These are phyloP conservation scores for Morella rubra DNA, from an alignment of 306 rosid genomes.

Conservation along the genomic window DNA sequence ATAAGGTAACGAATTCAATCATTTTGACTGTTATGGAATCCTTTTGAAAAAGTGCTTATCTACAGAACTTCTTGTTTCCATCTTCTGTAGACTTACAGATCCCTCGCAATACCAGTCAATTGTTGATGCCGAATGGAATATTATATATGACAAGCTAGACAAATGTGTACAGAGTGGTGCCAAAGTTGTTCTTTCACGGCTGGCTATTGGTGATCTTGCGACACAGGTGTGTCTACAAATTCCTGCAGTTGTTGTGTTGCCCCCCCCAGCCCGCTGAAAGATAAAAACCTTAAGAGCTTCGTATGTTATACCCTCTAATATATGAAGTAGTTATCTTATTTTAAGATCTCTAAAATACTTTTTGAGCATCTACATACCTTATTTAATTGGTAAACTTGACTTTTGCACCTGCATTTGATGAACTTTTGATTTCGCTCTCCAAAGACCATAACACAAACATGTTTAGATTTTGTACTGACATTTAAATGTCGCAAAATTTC, in stretches of 20 bases:
- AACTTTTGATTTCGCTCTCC: not conserved
- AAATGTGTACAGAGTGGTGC: conserved; percentile 95
- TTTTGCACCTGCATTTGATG: not conserved
- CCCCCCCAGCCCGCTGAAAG: too few relatives aligned
- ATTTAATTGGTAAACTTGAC: not conserved
- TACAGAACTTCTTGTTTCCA: conserved; percentile 7
- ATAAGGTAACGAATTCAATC: conserved; percentile 58
- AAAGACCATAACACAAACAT: not conserved
- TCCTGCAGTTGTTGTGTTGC: conserved; percentile 3
- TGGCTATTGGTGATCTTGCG: conserved; percentile 96
- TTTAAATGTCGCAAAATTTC: not conserved
- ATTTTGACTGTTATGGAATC: conserved; percentile 7
- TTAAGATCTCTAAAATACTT: not conserved
- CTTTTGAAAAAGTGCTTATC: conserved; percentile 13
- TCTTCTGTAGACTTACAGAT: conserved; percentile 74
- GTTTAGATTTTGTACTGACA: not conserved
- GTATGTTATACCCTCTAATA: not conserved
- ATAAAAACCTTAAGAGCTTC: too few relatives aligned
- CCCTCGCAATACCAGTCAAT: conserved; percentile 96
- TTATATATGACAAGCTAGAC: conserved; percentile 93
- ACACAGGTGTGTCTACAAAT: conserved; percentile 65
- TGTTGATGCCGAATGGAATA: conserved; percentile 99
- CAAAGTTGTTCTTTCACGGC: conserved; percentile 91
- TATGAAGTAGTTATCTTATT: not conserved
- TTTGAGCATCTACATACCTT: not conserved